A percentile compares a stretch with the other conserved stretches of the same genome.
Evolutionary conservation across 2,329 filamentous ascomycete genomes (phyloP).

Genomic region (Alternaria gaisen): DNA sequence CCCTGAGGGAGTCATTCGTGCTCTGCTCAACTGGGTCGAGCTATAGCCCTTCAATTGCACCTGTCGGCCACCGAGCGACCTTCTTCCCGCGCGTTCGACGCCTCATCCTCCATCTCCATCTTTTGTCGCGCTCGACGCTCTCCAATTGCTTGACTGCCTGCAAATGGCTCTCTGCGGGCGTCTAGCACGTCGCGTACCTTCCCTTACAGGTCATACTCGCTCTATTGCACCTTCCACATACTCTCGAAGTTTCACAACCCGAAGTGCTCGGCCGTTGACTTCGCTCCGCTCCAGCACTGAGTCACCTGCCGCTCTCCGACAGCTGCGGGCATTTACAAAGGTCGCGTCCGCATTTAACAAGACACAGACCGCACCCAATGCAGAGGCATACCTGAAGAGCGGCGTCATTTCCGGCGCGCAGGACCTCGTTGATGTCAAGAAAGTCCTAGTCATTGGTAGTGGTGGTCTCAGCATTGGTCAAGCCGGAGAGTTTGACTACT

Average conservation of each 20-base stretch:
- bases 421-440: slow-evolving; percentile 88
- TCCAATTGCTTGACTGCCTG: slow-evolving; percentile 42
- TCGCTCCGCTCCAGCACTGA: slow-evolving; percentile 42
- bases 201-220: slow-evolving; percentile 46
- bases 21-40: slow-evolving; percentile 41
- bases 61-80: slow-evolving; percentile 28
- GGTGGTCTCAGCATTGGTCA: slow-evolving; percentile 97
- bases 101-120: slow-evolving; percentile 19
- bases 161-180: slow-evolving; percentile 54
- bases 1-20: slow-evolving; percentile 38
- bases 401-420: slow-evolving; percentile 80
- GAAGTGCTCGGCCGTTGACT: slow-evolving; percentile 43
- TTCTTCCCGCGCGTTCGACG: slow-evolving; percentile 29
- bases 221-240: slow-evolving; percentile 39
- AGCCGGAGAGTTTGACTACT: slow-evolving; percentile 98
- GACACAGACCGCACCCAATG: slow-evolving; percentile 76
- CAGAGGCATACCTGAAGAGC: slow-evolving; percentile 88
- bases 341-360: slow-evolving; percentile 47
- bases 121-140: slow-evolving; percentile 45
- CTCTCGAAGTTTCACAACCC: slow-evolving; percentile 45
- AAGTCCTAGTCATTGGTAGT: slow-evolving; percentile 94
- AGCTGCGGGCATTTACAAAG: slow-evolving; percentile 52
- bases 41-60: slow-evolving; percentile 45
- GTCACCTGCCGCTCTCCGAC: slow-evolving; percentile 43
- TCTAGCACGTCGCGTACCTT: slow-evolving; percentile 53